Evolutionary conservation across 306 rosid genomes (phyloP).

Genomic region (Rosa rugosa): DNA sequence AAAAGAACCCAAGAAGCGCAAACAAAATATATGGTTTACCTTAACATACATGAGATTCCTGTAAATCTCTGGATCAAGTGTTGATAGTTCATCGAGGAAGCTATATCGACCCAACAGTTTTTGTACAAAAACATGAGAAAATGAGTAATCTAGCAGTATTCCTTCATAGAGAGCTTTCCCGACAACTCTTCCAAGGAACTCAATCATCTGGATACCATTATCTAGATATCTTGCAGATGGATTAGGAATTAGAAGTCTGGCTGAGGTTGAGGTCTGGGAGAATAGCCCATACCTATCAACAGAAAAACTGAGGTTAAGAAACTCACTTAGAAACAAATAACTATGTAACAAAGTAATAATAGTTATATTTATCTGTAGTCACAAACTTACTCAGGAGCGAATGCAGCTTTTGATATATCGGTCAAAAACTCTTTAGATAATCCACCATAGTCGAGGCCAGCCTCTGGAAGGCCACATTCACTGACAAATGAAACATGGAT

Average conservation of each 20-base stretch:
- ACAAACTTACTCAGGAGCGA: constrained; percentile 80
- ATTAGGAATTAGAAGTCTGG: constrained; percentile 80
- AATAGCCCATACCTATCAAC: constrained; percentile 74
- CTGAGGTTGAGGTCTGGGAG: constrained; percentile 87
- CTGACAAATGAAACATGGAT: constrained; percentile 95
- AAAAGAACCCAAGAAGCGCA: not conserved
- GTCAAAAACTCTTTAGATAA: constrained; percentile 92
- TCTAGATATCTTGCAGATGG: constrained; percentile 82
- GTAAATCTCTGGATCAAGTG: constrained; percentile 93
- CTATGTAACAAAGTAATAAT: constrained; percentile 15
- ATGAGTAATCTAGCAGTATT: constrained; percentile 91
- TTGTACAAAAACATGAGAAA: constrained; percentile 89
- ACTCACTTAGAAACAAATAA: constrained; percentile 28
- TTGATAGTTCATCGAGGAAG: constrained; percentile 92
- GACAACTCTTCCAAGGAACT: constrained; percentile 95
- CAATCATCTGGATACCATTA: constrained; percentile 95
- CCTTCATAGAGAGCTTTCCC: constrained; percentile 99
- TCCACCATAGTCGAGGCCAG: constrained; percentile 98
- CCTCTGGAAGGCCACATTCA: constrained; percentile 98
- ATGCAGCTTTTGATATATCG: constrained; percentile 88
- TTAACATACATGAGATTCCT: constrained; percentile 91
- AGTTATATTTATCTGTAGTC: constrained; percentile 8
- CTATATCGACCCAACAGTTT: constrained; percentile 94
- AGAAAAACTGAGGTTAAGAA: constrained; percentile 27
- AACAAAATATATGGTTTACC: constrained; percentile 48